Base-by-base conservation (phyloP, 805 yeast species). In the Wickerhamomyces silvicola region DNA sequence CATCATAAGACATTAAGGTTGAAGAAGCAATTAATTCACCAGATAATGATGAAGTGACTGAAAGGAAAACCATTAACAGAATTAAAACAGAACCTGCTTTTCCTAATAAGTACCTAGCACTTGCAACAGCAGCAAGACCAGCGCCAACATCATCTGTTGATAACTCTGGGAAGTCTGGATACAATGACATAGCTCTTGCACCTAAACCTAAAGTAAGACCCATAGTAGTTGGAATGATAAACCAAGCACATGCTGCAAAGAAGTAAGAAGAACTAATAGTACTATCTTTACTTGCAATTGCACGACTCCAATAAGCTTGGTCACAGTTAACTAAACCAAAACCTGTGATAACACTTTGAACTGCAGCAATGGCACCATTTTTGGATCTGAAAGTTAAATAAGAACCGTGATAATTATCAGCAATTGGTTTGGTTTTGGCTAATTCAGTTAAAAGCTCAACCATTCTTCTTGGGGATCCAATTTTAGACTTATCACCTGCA, bases 1-100 rank as follows among this genome's bases (percentile, higher is more conserved):
- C 57, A 46, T 69, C 75, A 41, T 63, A 69, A 3, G 73, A 65
- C 24, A 68, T 38, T 42, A 64, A 51, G 4, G 69, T 57, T 0
- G 66, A 58, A 5, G 63, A 47, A 6, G 68, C 67, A 42, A 64
- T 62, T 30, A 63, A 40, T 36, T 63, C 69, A 30, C 65, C 66
- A 18, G 66, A 57, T 28, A 61, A 53, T 3, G 70, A 59, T 3
- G 68, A 59, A 6, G 67, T 61, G 4, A 62, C 68, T 1, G 68
- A 59, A 23, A 63, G 43, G 52, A 64, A 64, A 5, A 62, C 48
- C 67, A 66, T 65, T 22, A 66, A 35, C 20, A 67, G 37, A 10
- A 60, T 67, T 27, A 63, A 52, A 3, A 53, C 59, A 5, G 68
- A 62, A 5, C 72, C 72, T 13, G 60, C 58, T 28, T 52, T 57